These are phyloP conservation scores for Botrytis elliptica DNA, from an alignment of 2,329 filamentous ascomycete genomes.

Conservation along the genomic window DNA sequence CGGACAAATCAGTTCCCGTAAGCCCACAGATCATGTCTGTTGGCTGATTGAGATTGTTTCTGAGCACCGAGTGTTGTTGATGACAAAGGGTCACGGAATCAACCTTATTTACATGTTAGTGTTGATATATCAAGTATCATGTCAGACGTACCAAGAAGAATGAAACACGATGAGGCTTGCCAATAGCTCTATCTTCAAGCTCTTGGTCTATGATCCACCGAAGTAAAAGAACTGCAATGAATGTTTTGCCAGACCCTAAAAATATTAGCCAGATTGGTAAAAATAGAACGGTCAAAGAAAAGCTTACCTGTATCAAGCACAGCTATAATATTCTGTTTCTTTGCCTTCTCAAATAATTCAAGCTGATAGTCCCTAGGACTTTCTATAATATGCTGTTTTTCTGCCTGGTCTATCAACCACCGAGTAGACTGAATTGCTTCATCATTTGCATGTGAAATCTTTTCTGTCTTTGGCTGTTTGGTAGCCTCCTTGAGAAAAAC, in stretches of 20 bases:
- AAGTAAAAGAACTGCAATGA: constrained; percentile 88
- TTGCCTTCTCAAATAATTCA: constrained; percentile 87
- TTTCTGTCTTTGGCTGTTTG: constrained; percentile 8
- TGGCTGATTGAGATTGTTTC: constrained; percentile 74
- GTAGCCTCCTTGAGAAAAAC: constrained; percentile 24
- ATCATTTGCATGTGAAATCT: constrained; percentile 23
- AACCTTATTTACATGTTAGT: constrained; percentile 40
- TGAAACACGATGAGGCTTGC: constrained; percentile 61
- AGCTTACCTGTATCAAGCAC: constrained; percentile 75
- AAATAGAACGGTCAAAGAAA: constrained; percentile 41
- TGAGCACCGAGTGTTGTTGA: constrained; percentile 82
- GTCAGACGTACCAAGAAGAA: constrained; percentile 71
- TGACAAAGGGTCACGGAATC: constrained; percentile 87
- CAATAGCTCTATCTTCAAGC: constrained; percentile 63
- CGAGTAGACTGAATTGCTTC: constrained; percentile 35
- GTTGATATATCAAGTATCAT: background rate
- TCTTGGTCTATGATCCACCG: constrained; percentile 75
- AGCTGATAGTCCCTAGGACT: constrained; percentile 87
- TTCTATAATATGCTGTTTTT: constrained; percentile 59
- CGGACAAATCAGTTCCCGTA: constrained; percentile 61
- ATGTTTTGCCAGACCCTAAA: constrained; percentile 77
- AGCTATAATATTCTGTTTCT: constrained; percentile 81
- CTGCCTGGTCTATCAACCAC: constrained; percentile 38
- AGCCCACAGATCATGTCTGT: constrained; percentile 73
- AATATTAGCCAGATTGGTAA: background rate